Evolutionary conservation across 805 yeast species (phyloP).

Genomic region (Ogataea minuta): DNA sequence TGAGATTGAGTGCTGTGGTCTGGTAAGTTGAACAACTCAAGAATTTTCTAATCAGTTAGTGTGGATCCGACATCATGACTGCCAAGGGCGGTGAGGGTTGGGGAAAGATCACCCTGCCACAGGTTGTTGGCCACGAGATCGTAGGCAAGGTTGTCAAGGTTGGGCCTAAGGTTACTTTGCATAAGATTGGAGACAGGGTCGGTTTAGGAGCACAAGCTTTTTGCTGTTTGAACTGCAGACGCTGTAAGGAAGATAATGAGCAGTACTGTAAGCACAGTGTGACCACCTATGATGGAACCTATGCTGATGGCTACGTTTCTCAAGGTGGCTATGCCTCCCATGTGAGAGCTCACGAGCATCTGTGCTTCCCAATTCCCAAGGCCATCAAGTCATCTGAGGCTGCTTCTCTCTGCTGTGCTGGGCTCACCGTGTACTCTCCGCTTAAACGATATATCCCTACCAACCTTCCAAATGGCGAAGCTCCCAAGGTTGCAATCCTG

Average conservation of each 20-base stretch:
- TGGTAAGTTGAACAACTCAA: conserved; percentile 25
- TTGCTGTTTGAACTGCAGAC: conserved; percentile 37
- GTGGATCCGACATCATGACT: conserved; percentile 62
- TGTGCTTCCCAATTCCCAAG: conserved; percentile 47
- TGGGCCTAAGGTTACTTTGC: conserved; percentile 35
- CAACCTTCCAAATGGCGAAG: conserved; percentile 29
- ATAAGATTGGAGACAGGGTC: conserved; percentile 44
- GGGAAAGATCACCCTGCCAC: conserved; percentile 40
- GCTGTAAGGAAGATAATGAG: conserved; percentile 41
- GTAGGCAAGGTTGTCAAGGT: conserved; percentile 41
- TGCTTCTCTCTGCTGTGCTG: conserved; percentile 53
- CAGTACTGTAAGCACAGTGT: conserved; percentile 44
- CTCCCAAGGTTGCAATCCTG: conserved; percentile 39
- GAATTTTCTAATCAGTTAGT: conserved; percentile 22
- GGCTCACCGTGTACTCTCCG: conserved; percentile 50
- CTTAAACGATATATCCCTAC: conserved; percentile 39
- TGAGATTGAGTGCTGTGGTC: conserved; percentile 55
- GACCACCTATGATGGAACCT: conserved; percentile 41
- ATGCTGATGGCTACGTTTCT: conserved; percentile 36
- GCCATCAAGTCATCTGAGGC: conserved; percentile 40
- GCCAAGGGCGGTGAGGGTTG: conserved; percentile 49
- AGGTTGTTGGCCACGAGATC: conserved; percentile 52
- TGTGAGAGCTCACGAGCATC: conserved; percentile 45
- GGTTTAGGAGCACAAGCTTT: conserved; percentile 46
- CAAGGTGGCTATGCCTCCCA: conserved; percentile 49